A percentile compares a stretch with the other conserved stretches of the same genome.
Evolutionary conservation across 768 basidiomycete species (phyloP).

Genomic region (Russula dissimulans): DNA sequence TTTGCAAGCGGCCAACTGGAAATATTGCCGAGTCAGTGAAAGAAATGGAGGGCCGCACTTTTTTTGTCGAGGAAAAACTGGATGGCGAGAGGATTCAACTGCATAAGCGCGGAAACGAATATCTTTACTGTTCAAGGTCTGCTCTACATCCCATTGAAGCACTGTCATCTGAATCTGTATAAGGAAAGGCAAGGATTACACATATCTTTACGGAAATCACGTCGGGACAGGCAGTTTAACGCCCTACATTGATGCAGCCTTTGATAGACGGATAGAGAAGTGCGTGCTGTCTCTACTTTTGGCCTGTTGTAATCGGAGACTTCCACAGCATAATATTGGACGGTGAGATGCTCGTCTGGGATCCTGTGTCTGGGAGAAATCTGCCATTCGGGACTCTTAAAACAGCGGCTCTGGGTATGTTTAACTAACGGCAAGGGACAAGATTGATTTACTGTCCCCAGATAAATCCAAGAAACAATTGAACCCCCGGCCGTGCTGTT

Average conservation of each 20-base stretch:
- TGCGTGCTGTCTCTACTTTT: conserved; percentile 31
- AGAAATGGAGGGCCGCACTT: conserved; percentile 69
- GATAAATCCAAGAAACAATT: conserved; percentile 63
- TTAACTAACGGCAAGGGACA: not conserved
- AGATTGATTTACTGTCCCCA: conserved; percentile 23
- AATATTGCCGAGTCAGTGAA: conserved; percentile 78
- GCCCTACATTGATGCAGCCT: conserved; percentile 69
- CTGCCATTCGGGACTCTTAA: conserved; percentile 92
- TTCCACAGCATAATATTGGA: conserved; percentile 76
- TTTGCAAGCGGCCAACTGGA: conserved; percentile 80
- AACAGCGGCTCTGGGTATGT: conserved; percentile 73
- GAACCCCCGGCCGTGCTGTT: conserved; percentile 86
- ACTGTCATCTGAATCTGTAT: not conserved
- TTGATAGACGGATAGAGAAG: conserved; percentile 74
- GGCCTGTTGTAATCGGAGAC: not conserved
- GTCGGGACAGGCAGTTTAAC: conserved; percentile 80
- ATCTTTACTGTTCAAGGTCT: conserved; percentile 87
- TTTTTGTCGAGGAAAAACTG: conserved; percentile 93
- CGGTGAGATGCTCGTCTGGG: conserved; percentile 98
- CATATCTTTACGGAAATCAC: conserved; percentile 84
- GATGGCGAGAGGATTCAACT: conserved; percentile 96
- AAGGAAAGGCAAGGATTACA: conserved; percentile 88
- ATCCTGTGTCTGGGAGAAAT: conserved; percentile 79
- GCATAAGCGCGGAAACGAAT: conserved; percentile 86
- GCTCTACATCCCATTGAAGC: conserved; percentile 2